Base-by-base conservation (phyloP, 2,329 filamentous ascomycete genomes). In the Thermoascus crustaceus region DNA sequence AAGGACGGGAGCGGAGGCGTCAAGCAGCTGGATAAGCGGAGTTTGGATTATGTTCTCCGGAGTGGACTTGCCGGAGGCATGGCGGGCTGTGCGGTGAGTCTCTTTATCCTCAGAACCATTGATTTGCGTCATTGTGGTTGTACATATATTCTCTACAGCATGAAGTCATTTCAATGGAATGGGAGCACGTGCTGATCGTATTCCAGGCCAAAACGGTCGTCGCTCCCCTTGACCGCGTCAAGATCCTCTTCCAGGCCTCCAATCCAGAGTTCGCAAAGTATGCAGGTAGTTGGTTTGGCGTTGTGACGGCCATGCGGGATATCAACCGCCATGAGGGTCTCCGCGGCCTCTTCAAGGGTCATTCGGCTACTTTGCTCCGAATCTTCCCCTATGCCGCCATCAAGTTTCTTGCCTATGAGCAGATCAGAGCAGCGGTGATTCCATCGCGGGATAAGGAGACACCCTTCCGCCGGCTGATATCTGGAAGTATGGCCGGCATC, bases 361-460 rank as follows among this genome's bases (percentile, higher is more conserved):
- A 98, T 60, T 95, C 87, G 3, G 91, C 88, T 2, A 98, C 91
- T 0, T 69, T 98, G 2, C 72, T 96, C 34, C 81, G 91, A 45
- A 94, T 98, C 44, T 98, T 96, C 52, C 91, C 91, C 4, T 98
- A 98, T 60, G 91, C 89, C 10, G 89, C 85, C 30, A 94, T 96
- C 63, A 98, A 98, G 56, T 98, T 98, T 55, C 75, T 98, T 26
- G 88, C 89, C 30, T 98, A 98, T 66, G 91, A 98, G 61, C 91
- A 98, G 62, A 85, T 95, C 45, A 84, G 91, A 40, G 77, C 82
- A 8, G 53, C 80, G 9, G 55, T 96, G 20, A 96, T 98, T 42
- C 75, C 75, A 1, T 68, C 64, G 23, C 76, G 71, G 34, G 68
- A 80, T 4, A 73, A 93, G 39, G 91, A 98, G 58, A 96, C 89